A percentile compares a stretch with the other conserved stretches of the same genome.
Conservation (phyloP, 306 rosid genomes). For the Glycine soja region DNA sequence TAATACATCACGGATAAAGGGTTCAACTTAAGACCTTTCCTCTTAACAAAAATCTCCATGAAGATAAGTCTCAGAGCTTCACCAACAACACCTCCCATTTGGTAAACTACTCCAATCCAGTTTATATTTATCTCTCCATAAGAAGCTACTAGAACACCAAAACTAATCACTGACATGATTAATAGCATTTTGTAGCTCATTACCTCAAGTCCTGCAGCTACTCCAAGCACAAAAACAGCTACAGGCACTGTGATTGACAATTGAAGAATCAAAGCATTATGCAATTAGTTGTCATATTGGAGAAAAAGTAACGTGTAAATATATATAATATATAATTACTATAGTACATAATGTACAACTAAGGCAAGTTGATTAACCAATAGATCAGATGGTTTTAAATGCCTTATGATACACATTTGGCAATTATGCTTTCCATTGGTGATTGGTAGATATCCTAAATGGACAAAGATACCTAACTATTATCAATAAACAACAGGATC, state of each 20-base stretch:
- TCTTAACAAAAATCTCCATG: conserved; percentile 97
- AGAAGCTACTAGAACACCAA: conserved; percentile 96
- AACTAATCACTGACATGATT: conserved; percentile 96
- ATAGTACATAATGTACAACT: not conserved
- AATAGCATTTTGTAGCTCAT: conserved; percentile 96
- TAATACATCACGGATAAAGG: conserved; percentile 96
- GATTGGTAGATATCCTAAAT: conserved; percentile 25
- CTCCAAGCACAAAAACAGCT: conserved; percentile 96
- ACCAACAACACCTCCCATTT: conserved; percentile 99
- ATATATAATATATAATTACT: conserved; percentile 5
- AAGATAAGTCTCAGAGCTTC: conserved; percentile 98
- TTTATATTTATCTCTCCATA: conserved; percentile 91
- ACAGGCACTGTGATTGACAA: conserved; percentile 87
- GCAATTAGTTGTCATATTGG: conserved; percentile 39
- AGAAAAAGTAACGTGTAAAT: conserved; percentile 26
- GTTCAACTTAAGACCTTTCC: conserved; percentile 93
- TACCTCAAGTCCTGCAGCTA: conserved; percentile 89
- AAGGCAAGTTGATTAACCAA: conserved; percentile 43
- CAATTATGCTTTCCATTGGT: conserved; percentile 19
- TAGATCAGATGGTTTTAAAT: not conserved
- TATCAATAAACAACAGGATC: conserved; percentile 35
- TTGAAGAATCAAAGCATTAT: conserved; percentile 33
- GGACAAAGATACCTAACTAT: conserved; percentile 40
- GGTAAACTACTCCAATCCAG: conserved; percentile 98
- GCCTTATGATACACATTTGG: conserved; percentile 27